A percentile compares a stretch with the other conserved stretches of the same genome.
Evolutionary conservation across 495 filamentous ascomycete species (phyloP).

Genomic region (Neurospora sp.): DNA sequence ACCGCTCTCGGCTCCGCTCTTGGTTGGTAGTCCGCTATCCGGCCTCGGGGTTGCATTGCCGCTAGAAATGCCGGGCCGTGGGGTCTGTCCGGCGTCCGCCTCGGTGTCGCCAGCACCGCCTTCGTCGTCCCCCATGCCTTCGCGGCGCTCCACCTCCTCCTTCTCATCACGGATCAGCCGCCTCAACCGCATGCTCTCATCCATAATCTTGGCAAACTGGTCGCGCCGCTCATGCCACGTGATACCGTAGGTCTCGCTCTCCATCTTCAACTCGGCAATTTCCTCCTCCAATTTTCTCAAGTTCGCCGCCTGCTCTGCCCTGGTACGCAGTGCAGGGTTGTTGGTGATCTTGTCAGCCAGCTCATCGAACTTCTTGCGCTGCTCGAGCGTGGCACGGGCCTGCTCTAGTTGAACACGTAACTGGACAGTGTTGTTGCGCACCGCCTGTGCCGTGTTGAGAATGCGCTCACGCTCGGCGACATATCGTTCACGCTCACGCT

Average conservation of each 20-base stretch:
- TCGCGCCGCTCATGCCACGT: slow-evolving; percentile 81
- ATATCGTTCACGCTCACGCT: slow-evolving; percentile 77
- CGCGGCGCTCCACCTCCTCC: slow-evolving; percentile 62
- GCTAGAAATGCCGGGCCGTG: slow-evolving; percentile 28
- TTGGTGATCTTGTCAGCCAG: slow-evolving; percentile 77
- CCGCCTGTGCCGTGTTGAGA: slow-evolving; percentile 58
- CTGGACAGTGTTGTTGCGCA: slow-evolving; percentile 63
- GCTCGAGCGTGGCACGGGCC: slow-evolving; percentile 61
- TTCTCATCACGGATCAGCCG: slow-evolving; percentile 90
- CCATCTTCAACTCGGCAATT: slow-evolving; percentile 75
- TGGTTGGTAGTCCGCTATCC: slow-evolving; percentile 27
- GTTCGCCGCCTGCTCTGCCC: slow-evolving; percentile 72
- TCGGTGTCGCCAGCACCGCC: slow-evolving; percentile 47
- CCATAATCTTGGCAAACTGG: slow-evolving; percentile 85
- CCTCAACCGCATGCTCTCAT: slow-evolving; percentile 78
- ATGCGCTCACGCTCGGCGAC: slow-evolving; percentile 71
- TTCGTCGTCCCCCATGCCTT: slow-evolving; percentile 78
- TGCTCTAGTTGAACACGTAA: slow-evolving; percentile 63
- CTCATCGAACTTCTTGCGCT: slow-evolving; percentile 80
- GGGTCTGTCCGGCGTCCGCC: slow-evolving; percentile 25
- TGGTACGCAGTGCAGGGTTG: slow-evolving; percentile 65
- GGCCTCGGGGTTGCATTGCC: slow-evolving; percentile 29
- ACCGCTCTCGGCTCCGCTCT: slow-evolving; percentile 27
- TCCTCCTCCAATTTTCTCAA: slow-evolving; percentile 74
- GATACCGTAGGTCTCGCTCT: slow-evolving; percentile 68